Conservation (phyloP, 169 alveolate genomes). For the Pseudocohnilembus persalinus region DNA sequence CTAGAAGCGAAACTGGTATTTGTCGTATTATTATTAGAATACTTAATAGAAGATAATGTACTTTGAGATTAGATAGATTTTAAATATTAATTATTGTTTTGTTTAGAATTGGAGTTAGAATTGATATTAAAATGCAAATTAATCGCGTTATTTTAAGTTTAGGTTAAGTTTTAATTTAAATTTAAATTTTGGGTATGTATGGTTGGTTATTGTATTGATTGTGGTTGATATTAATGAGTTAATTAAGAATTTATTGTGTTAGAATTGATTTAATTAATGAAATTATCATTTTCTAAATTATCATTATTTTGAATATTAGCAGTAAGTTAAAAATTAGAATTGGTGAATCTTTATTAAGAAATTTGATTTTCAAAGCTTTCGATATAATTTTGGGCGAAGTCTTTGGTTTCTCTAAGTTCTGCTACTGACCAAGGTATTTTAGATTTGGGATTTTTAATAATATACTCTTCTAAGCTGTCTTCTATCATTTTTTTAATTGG, state of each 20-base stretch:
- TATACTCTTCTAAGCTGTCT: background rate
- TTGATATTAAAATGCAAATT: no score
- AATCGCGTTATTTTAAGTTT: no score
- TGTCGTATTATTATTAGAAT: no score
- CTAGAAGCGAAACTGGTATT: no score
- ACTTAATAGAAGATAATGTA: no score
- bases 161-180: background rate
- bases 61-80: no score
- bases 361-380: background rate
- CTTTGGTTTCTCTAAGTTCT: background rate
- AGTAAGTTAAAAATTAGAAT: no score
- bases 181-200: background rate
- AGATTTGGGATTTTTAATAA: background rate
- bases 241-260: background rate
- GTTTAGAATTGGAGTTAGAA: no score
- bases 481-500: background rate
- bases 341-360: no score
- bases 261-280: background rate
- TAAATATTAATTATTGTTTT: no score
- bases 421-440: background rate
- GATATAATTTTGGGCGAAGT: background rate
- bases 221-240: background rate
- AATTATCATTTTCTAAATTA: no score
- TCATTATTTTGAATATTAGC: background rate
- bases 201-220: background rate